A percentile compares a stretch with the other conserved stretches of the same genome.
Conservation (phyloP, 2,329 filamentous ascomycete species). For the Talaromyces verruculosus region DNA sequence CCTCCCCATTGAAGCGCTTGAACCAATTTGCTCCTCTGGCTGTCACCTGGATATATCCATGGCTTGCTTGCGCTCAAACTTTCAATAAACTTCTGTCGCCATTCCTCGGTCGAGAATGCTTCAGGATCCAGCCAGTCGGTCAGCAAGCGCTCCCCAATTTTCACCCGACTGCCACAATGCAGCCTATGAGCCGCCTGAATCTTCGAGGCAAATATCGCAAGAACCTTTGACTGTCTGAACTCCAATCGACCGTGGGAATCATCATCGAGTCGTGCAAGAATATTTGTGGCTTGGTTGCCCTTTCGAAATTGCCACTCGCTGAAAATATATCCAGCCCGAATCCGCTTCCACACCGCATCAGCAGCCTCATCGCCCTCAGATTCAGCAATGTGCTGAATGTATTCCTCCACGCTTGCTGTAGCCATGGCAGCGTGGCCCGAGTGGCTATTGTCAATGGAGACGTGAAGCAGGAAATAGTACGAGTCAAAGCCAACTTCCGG, state of each 20-base stretch:
- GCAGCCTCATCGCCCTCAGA: slow-evolving; percentile 32
- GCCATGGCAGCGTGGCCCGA: slow-evolving; percentile 54
- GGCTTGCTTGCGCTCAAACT: slow-evolving; percentile 37
- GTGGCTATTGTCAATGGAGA: slow-evolving; percentile 53
- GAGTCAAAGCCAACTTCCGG: slow-evolving; percentile 45
- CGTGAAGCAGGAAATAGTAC: slow-evolving; percentile 54
- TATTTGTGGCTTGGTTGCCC: slow-evolving; percentile 6
- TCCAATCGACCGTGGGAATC: slow-evolving; percentile 21
- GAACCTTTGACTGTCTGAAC: slow-evolving; percentile 22
- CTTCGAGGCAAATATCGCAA: slow-evolving; percentile 42
- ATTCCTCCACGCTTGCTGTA: slow-evolving; percentile 38
- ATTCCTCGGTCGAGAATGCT: slow-evolving; percentile 26
- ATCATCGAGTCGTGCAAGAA: slow-evolving; percentile 4
- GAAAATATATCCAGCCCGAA: slow-evolving; percentile 48
- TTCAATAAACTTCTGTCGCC: slow-evolving; percentile 41
- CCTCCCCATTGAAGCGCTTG: slow-evolving; percentile 49
- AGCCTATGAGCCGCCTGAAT: slow-evolving; percentile 41
- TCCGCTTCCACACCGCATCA: slow-evolving; percentile 41
- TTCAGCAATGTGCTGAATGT: slow-evolving; percentile 36
- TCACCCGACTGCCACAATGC: slow-evolving; percentile 42
- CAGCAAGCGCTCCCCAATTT: slow-evolving; percentile 42
- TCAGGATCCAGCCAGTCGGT: slow-evolving; percentile 45
- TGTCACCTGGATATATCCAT: slow-evolving; percentile 46
- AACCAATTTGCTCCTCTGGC: slow-evolving; percentile 43
- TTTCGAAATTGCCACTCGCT: slow-evolving; percentile 27